Evolutionary conservation across 768 basidiomycete species (phyloP), one percentile per base, ranked within the genome.

Genomic region (Collybiopsis luxurians): DNA sequence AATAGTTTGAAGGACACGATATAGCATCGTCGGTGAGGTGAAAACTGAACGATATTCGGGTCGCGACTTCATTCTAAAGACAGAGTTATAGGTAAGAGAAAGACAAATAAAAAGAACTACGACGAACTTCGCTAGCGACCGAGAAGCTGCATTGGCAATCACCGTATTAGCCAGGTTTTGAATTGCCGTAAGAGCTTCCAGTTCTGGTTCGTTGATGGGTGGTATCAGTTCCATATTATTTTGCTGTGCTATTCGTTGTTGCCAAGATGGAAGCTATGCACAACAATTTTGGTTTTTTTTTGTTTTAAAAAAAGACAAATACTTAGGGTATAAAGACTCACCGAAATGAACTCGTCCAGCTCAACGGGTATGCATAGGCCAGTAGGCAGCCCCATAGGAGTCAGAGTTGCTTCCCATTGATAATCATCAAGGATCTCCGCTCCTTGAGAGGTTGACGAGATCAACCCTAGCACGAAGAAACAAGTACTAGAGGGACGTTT

Each of bases 111-210:
- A 15, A 48, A 48, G 12, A 31, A 45, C 28, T 40, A 48, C 5
- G 19, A 69, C 80, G 60, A 65, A 95, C 94, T 83, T 84, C 27
- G 92, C 87, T 38, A 99, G 76, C 17, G 92, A 88, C 45, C 93
- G 84, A 23, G 97, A 98, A 1, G 97, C 95, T 23, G 92, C 85
- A 65, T 95, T 95, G 0, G 95, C 95, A 57, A 98, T 90, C 50
- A 98, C 95, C 19, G 95, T 92, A 67, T 99, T 99, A 27, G 90
- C 87, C 40, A 99, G 77, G 67, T 98, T 98, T 64, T 94, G 89
- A 49, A 99, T 91, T 3, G 92, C 91, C 3, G 89, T 87, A 63
- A 95, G 80, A 27, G 92, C 87, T 63, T 96, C 92, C 4, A 85
- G 78, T 64, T 98, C 95, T 36, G 81, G 74, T 59, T 86, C 83